Base-by-base conservation (phyloP, 768 basidiomycete genomes). In the Leccinum broughii region DNA sequence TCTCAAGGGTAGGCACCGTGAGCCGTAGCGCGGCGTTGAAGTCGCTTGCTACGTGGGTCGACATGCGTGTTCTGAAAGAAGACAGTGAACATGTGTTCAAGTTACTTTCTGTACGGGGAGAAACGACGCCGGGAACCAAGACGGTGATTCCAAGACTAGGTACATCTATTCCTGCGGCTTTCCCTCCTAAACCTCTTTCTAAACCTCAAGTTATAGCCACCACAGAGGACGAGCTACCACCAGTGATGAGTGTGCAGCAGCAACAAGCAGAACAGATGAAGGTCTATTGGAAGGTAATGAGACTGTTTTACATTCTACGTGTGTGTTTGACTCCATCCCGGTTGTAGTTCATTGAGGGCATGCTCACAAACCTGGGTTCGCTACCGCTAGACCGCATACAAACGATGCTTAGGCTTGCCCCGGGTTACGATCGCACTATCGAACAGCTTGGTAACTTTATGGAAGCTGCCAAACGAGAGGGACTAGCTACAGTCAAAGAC, bases 211-310 rank as follows among this genome's bases (percentile, higher is more conserved):
- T 26, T 51, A 22, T 56, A 66, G 71, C 73, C 35, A 73, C 75
- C 3, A 69, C 74, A 3, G 83, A 85, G 37, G 82, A 81, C 22
- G 80, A 79, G 28, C 66, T 78, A 13, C 77, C 82, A 1, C 77
- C 86, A 0, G 72, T 86, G 11, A 72, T 83, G 35, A 82, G 80
- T 22, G 76, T 81, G 11, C 86, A 92, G 62, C 90, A 92, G 50
- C 88, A 89, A 49, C 87, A 92, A 68, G 86, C 87, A 0, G 90
- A 92, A 66, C 90, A 94, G 75, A 92, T 95, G 88, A 83, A 80
- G 61, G 81, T 93, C 1, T 92, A 88, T 71, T 95, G 93, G 93
- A 93, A 91, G 85, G 92, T 87, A 55, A 7, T 74, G 26, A 26
- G 26, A 28, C 9, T 15, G 8, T 14, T 6, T 22, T n/a, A 9